Evolutionary conservation across 2,329 filamentous ascomycete species (phyloP), one percentile per base, ranked within the genome.

Genomic region (Phialemonium atrogriseum): DNA sequence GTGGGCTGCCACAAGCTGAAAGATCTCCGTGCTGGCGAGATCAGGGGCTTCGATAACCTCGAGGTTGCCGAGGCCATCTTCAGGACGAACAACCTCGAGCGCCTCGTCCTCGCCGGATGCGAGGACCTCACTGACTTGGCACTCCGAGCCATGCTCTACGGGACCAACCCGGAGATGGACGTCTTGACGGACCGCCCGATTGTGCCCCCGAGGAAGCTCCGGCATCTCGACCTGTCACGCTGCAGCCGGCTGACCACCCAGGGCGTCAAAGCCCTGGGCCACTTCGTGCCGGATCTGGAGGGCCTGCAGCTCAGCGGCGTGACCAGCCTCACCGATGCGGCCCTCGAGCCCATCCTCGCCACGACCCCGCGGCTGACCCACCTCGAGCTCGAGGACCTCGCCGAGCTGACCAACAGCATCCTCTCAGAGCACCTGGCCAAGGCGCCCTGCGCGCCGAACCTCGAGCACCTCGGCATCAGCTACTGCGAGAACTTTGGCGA

Each of bases 401-500:
- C 77, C 5, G 68, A 78, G 17, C 61, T 96, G 10, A 88, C 82
- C 12, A 93, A 96, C 50, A 60, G 64, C 4, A 62, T 86, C 1
- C 62, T 95, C 3, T 70, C 70, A 0, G 70, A 86, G 34, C 75
- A 82, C 39, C 66, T 98, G 7, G 78, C 86, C 28, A 80, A 76
- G 45, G 73, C 85, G 0, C 80, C 85, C 0, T 94, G 85, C 50
- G 80, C 80, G 1, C 56, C 69, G 1, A 66, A 60, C 14, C 66
- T 98, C 6, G 70, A 82, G 43, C 87, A 95, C 50, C 69, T 96
- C 5, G 88, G 85, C 33, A 71, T 96, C 44, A 89, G 85, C 47
- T 94, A 87, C 54, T 98, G 91, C 53, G 89, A 94, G 53, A 77
- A 73, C 34, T 58, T 98, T 3, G 79, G 86, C 15, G 91, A 96